Evolutionary conservation across 306 rosid species (phyloP), one percentile per base, ranked within the genome.

Genomic region (Potentilla sterilis): DNA sequence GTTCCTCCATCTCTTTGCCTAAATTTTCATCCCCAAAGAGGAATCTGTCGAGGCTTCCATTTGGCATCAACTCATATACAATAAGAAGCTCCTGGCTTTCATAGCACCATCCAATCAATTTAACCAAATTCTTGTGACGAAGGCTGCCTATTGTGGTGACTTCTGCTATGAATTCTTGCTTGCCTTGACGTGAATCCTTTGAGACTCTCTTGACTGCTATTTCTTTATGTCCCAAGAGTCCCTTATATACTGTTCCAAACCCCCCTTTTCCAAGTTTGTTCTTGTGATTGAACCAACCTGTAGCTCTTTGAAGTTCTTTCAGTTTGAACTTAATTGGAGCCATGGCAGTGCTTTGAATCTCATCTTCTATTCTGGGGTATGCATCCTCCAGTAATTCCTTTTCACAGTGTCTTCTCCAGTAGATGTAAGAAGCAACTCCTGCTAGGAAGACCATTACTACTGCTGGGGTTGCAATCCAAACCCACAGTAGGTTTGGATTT

Each of bases 11-110:
- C 76, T 77, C 67, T 13, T 1, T 48, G 6, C 67, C 78, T n/a
- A 75, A 18, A 34, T 67, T 72, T 13, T 68, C 86, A 41, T 77
- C 80, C 11, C 79, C 41, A 21, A 76, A 92, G 16, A 92, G 77
- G 78, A 79, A 85, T 78, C 75, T 90, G 80, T 93, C 96, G 3
- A 93, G 83, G 83, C 96, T 89, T 9, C 96, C 86, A 40, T 86
- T 82, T 0, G 98, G 94, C 98, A 93, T 89, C 87, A 72, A 93
- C 78, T 93, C 98, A 4, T 93, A 93, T 2, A 92, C 92, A n/a
- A 93, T 82, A 40, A 92, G 86, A 24, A 93, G 94, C 72, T 93
- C 96, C 34, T 46, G 73, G 7, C 77, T 83, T 58, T 93, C 96
- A 40, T 88, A 93, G 86, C 94, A 93, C 98, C 98, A 93, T 9